Conservation (phyloP, 164 flowering plant genomes). For the Litsea cubeba region DNA sequence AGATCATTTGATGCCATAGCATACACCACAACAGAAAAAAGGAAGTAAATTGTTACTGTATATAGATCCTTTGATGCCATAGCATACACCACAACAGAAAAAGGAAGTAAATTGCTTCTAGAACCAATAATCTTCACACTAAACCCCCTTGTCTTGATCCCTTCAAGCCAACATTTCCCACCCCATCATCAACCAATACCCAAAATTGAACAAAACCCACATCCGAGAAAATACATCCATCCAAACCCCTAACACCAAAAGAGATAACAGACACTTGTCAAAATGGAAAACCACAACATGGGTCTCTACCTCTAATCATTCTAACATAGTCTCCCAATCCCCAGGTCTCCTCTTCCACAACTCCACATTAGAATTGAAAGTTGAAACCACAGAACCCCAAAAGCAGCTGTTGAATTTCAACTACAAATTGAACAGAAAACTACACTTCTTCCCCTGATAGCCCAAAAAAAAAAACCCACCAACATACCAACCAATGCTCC, state of each 20-base stretch:
- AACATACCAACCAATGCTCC: background rate
- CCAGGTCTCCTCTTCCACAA: background rate
- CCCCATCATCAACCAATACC: background rate
- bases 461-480: background rate
- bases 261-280: background rate
- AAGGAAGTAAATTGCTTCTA: background rate
- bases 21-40: background rate
- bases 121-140: background rate
- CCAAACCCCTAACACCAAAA: background rate
- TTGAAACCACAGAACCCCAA: background rate
- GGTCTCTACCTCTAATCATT: background rate
- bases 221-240: background rate
- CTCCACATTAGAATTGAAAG: background rate
- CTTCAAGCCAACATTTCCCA: background rate
- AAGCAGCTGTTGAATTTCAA: background rate
- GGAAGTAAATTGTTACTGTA: no score
- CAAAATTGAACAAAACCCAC: background rate
- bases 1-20: background rate
- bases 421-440: background rate
- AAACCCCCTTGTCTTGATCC: background rate
- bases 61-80: no score
- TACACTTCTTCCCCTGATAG: background rate
- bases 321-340: background rate
- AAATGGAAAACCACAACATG: background rate
- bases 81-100: no score